Percentiles rank a stretch among this genome's conserved stretches.
Conservation (phyloP, 1,284 basidiomycete species). For the Cryptococcus sp. region DNA sequence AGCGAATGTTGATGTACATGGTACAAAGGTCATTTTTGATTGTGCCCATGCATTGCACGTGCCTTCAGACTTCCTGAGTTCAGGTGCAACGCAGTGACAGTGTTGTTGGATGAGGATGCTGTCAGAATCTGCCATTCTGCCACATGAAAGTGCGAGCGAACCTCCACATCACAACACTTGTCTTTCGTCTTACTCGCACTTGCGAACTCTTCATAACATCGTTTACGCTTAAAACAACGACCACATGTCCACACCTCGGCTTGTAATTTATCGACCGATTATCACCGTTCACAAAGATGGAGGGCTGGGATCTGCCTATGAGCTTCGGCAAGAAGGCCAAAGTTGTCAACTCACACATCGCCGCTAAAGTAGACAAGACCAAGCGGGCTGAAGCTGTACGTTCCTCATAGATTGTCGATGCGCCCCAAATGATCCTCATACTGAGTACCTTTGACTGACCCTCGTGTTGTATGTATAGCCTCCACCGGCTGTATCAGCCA, state of each 20-base stretch:
- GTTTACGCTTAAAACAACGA: no score
- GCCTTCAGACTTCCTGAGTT: no score
- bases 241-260: no score
- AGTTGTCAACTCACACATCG: constrained; percentile 26
- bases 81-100: no score
- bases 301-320: constrained; percentile 52
- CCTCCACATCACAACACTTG: neutral
- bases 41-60: no score
- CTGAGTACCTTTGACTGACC: no score
- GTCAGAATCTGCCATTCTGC: neutral
- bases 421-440: no score
- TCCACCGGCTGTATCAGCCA: constrained; percentile 1
- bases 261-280: neutral
- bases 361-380: constrained; percentile 49
- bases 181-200: neutral
- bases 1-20: no score
- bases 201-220: neutral
- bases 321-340: constrained; percentile 55
- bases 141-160: neutral
- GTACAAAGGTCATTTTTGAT: no score
- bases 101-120: no score
- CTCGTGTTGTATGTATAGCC: neutral
- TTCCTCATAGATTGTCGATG: neutral
- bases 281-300: constrained; percentile 37
- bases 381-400: constrained; percentile 39